A percentile compares a stretch with the other conserved stretches of the same genome.
Evolutionary conservation across 2,329 filamentous ascomycete species (phyloP).

Genomic region (Pseudogymnoascus sp.): DNA sequence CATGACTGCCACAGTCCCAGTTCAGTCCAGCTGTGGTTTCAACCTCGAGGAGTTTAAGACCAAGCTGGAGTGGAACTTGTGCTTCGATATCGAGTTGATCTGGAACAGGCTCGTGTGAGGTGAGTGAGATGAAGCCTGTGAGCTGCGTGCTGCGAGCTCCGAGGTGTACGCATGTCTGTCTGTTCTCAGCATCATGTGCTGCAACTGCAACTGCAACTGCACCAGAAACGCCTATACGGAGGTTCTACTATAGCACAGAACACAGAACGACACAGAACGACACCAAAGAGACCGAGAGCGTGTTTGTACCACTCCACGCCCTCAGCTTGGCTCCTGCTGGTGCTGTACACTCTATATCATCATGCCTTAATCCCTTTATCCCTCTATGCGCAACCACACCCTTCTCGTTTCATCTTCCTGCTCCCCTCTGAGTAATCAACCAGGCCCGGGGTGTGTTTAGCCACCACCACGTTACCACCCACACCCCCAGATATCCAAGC

Average conservation of each 20-base stretch:
- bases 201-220: not conserved
- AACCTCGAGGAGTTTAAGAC: not conserved
- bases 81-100: not conserved
- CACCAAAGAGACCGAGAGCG: not conserved
- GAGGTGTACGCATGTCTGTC: not conserved
- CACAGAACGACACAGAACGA: too few species aligned
- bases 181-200: not conserved
- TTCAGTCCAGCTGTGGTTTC: too few species aligned
- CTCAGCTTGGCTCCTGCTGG: too few species aligned
- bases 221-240: too few species aligned
- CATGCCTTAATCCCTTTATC: not conserved
- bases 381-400: not conserved
- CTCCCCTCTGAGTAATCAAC: not conserved
- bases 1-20: too few species aligned
- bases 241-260: too few species aligned
- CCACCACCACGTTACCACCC: not conserved
- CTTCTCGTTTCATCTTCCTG: not conserved
- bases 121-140: not conserved
- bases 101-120: not conserved
- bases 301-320: not conserved
- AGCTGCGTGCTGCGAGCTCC: too few species aligned
- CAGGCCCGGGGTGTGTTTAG: not conserved
- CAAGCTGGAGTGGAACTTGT: not conserved
- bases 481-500: not conserved
- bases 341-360: not conserved